These are phyloP conservation scores for Trichoderma asperelloides DNA, from an alignment of 495 filamentous ascomycete genomes.

Conservation along the genomic window DNA sequence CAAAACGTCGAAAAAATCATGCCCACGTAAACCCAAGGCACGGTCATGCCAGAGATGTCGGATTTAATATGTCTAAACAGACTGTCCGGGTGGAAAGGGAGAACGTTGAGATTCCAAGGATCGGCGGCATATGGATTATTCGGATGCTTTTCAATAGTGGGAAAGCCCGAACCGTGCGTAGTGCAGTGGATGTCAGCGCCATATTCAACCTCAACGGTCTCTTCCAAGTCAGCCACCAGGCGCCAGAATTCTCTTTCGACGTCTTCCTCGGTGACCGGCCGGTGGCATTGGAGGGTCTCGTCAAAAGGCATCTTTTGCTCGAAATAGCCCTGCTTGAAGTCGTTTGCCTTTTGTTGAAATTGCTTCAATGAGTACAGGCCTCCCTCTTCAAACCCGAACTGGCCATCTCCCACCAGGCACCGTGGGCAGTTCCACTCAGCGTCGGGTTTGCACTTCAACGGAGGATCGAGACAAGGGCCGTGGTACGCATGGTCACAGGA, in stretches of 20 bases:
- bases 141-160: conserved; percentile 87
- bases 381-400: conserved; percentile 97
- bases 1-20: conserved; percentile 99
- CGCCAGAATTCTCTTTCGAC: conserved; percentile 97
- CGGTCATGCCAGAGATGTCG: conserved; percentile 99
- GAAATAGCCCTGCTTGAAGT: conserved; percentile 92
- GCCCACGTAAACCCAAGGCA: conserved; percentile 99
- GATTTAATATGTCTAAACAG: conserved; percentile 96
- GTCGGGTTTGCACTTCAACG: conserved; percentile 66
- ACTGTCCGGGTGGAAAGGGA: conserved; percentile 85
- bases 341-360: conserved; percentile 91
- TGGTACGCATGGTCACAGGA: conserved; percentile 89
- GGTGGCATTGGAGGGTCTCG: conserved; percentile 66
- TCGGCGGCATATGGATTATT: conserved; percentile 76
- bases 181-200: conserved; percentile 98
- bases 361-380: conserved; percentile 91
- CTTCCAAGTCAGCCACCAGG: conserved; percentile 81
- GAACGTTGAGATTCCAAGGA: conserved; percentile 92
- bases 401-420: conserved; percentile 90
- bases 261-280: conserved; percentile 85
- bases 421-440: conserved; percentile 94
- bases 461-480: conserved; percentile 78
- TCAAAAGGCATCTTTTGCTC: conserved; percentile 85
- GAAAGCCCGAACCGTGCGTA: conserved; percentile 95
- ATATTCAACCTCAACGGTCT: conserved; percentile 96